phyloP scores from a whole-genome alignment of 495 filamentous ascomycete species.

The Cairneyella variabilis region DNA sequence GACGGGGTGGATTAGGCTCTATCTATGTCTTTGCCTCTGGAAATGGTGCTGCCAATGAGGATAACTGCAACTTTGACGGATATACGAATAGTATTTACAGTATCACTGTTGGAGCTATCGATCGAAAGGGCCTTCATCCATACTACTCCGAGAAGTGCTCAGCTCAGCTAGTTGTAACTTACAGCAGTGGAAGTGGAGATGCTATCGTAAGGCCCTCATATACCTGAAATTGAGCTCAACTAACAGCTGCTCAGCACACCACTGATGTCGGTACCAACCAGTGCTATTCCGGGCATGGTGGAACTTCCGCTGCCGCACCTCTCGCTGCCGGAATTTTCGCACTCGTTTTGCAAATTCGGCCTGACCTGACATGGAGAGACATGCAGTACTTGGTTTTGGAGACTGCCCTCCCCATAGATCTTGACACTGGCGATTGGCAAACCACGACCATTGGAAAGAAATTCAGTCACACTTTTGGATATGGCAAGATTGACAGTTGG shows the following conservation, averaged over 20 bases:
- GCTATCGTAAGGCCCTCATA: constrained; percentile 55
- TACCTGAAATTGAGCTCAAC: background rate
- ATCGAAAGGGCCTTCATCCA: constrained; percentile 77
- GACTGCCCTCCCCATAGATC: constrained; percentile 76
- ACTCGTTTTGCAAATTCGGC: constrained; percentile 82
- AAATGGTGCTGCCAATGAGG: constrained; percentile 80
- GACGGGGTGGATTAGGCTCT: constrained; percentile 77
- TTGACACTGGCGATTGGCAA: constrained; percentile 76
- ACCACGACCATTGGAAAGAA: constrained; percentile 72
- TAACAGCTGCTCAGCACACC: constrained; percentile 57
- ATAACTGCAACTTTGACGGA: constrained; percentile 99
- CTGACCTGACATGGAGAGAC: constrained; percentile 90
- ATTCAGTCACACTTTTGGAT: constrained; percentile 92
- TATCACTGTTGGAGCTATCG: constrained; percentile 92
- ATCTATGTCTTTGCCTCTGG: constrained; percentile 97
- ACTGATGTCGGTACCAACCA: constrained; percentile 85
- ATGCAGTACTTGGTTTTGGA: constrained; percentile 86
- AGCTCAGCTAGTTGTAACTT: constrained; percentile 90
- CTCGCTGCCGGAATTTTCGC: constrained; percentile 88
- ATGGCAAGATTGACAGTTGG: constrained; percentile 88
- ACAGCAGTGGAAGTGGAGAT: constrained; percentile 86
- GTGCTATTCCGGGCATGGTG: constrained; percentile 78
- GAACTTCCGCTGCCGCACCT: constrained; percentile 95
- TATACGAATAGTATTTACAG: constrained; percentile 99
- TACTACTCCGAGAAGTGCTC: constrained; percentile 96